Evolutionary conservation across 208 protist species (phyloP).

Genomic region (Blechomonas ayalai): DNA sequence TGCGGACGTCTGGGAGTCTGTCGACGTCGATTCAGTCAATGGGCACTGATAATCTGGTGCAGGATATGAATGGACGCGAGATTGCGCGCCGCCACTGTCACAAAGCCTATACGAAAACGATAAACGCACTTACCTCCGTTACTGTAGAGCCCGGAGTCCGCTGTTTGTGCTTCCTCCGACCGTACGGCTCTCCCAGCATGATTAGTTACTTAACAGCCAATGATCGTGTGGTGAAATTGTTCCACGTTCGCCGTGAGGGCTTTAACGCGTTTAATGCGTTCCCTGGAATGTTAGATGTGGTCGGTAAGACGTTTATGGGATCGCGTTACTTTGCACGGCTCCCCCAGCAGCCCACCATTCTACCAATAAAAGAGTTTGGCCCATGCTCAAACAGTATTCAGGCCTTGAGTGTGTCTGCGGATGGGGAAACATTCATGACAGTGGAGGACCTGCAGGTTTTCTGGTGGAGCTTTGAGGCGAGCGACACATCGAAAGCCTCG

Average conservation of each 20-base stretch:
- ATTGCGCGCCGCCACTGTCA: conserved; percentile 69
- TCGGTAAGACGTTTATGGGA: conserved; percentile 33
- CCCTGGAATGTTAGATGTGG: conserved; percentile 48
- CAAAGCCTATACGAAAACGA: conserved; percentile 74
- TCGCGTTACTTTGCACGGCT: conserved; percentile 63
- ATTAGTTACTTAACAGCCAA: conserved; percentile 84
- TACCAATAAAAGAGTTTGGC: conserved; percentile 76
- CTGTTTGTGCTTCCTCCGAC: conserved; percentile 53
- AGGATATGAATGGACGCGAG: conserved; percentile 53
- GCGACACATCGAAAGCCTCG: conserved; percentile 50
- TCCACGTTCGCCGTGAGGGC: conserved; percentile 74
- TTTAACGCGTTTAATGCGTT: conserved; percentile 71
- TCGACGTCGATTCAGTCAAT: conserved; percentile 24
- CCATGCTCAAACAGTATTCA: conserved; percentile 64
- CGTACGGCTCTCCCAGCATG: conserved; percentile 63
- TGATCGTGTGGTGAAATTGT: conserved; percentile 82
- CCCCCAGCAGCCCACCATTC: conserved; percentile 41
- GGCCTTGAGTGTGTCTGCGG: conserved; percentile 59
- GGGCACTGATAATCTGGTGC: conserved; percentile 28
- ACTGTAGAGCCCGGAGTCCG: conserved; percentile 70
- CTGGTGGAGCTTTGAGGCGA: conserved; percentile 80
- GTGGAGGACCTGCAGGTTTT: conserved; percentile 86
- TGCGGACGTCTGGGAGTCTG: conserved; percentile 6
- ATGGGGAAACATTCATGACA: conserved; percentile 80
- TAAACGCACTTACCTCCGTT: conserved; percentile 80